Evolutionary conservation across 2,329 filamentous ascomycete genomes (phyloP), one percentile per base, ranked within the genome.

Genomic region (Aureobasidium leucospermi): DNA sequence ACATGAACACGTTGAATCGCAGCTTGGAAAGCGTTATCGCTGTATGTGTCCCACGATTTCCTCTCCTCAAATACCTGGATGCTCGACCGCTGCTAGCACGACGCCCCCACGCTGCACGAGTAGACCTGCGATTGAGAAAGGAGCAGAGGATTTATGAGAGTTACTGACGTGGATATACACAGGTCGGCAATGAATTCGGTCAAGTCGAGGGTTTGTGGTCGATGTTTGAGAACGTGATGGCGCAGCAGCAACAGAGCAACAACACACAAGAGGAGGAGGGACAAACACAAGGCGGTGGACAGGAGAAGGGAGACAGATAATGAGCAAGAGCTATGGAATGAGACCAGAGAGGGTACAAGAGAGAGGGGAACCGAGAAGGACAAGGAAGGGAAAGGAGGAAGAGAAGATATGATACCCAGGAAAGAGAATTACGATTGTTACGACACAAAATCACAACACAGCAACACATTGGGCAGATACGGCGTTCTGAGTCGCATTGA

Each of bases 171-270:
- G 7, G 23, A 1, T 9, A 42, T 2, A 1, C 15, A 38, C 43
- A 72, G 68, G 70, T 99, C 56, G 94, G 94, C 39, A 96, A 96
- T 74, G 94, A 99, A 70, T 96, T 99, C 75, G 87, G 89, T n/a
- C 92, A 90, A 4, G 94, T 99, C 45, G 94, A 99, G 74, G 91
- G 90, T 32, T 81, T 99, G 15, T 99, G 94, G 94, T 95, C 89
- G 41, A 90, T 96, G 69, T 97, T 99, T 70, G 94, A 99, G 76
- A 89, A 87, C 65, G 92, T 97, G 67, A 97, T 96, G 92, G 89
- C 84, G 8, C 89, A 87, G 68, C 82, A 49, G 19, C 36, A 51
- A 38, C 46, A 41, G 29, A 23, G 16, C 4, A 31, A 5, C 31
- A 29, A 5, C 19, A 29, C 36, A 3, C 15, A 42, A 5, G 42